Evolutionary conservation across 805 yeast genomes (phyloP), one percentile per base, ranked within the genome.

Genomic region (Candida sphagnicola): DNA sequence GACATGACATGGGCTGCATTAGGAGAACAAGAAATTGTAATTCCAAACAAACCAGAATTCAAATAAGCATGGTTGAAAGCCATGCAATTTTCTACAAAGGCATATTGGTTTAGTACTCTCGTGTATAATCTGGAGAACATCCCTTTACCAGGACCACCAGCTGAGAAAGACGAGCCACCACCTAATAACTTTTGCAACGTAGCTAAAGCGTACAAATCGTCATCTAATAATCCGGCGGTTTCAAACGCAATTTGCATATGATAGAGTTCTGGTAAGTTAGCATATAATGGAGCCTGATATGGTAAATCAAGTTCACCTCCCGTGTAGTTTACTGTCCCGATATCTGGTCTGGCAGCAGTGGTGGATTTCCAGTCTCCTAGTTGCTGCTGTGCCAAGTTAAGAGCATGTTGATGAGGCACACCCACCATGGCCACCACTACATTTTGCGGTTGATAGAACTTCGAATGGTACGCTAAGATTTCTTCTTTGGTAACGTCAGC

Each of bases 111-210:
- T 56, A 93, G 71, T 2, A 93, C 95, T 50, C 89, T 79, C 0
- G 96, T 87, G 67, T 89, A 93, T 17, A 95, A 76, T 42, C 98
- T 75, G 3, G 96, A 87, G 59, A 89, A 93, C 98, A 93, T 90
- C 3, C 99, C 99, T 62, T 93, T 93, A 38, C 99, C 99, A 13
- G 99, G 99, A 0, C 99, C 99, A 48, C 99, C 99, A 8, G 99
- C 98, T 14, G 95, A 82, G 56, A 93, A 93, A 1, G 98, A 89
- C 4, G 96, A 95, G 41, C 98, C 99, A 26, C 98, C 97, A 31
- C 99, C 99, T 11, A 93, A 67, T 16, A 91, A 69, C 43, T 90
- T 87, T 58, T 93, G 98, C 41, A 93, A 70, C 1, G 89, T 80
- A 2, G 98, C 96, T 28, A 89, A 67, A 1, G 95, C 95, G 54